These are phyloP conservation scores for Ophiostoma perfectum DNA, from an alignment of 2,329 filamentous ascomycete genomes.

Conservation along the genomic window DNA sequence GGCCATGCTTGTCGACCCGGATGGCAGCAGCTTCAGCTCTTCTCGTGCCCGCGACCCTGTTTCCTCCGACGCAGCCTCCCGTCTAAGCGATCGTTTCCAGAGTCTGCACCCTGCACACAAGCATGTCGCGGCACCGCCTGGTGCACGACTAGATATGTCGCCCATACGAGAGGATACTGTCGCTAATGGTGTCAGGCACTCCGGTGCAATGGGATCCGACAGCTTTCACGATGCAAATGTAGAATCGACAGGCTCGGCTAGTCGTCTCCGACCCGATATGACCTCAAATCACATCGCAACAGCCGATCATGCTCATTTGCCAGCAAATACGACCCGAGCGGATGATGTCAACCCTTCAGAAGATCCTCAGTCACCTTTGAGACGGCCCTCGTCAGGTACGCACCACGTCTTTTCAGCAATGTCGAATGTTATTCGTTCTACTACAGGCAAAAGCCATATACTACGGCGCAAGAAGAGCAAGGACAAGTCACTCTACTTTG, in stretches of 20 bases:
- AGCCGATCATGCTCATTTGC: background rate
- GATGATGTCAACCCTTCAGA: background rate
- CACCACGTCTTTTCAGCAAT: background rate
- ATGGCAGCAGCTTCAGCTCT: slow-evolving; percentile 37
- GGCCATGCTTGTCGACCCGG: slow-evolving; percentile 49
- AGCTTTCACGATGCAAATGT: background rate
- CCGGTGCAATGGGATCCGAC: no score
- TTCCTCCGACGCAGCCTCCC: slow-evolving; percentile 14
- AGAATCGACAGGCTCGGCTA: background rate
- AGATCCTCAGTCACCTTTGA: background rate
- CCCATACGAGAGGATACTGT: background rate
- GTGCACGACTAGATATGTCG: background rate
- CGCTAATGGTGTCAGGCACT: background rate
- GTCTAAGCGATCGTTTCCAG: background rate
- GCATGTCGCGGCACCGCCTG: background rate
- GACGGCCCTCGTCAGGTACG: background rate
- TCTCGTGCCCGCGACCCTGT: slow-evolving; percentile 22
- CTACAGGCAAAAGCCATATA: background rate
- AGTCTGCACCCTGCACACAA: background rate
- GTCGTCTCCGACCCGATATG: background rate
- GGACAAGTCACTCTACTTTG: slow-evolving; percentile 43
- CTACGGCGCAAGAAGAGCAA: background rate
- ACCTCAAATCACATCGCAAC: background rate
- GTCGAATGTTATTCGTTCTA: background rate
- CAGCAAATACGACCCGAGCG: background rate